Evolutionary conservation across 108 stramenopile species (phyloP).

Genomic region (Fragilaria radians): DNA sequence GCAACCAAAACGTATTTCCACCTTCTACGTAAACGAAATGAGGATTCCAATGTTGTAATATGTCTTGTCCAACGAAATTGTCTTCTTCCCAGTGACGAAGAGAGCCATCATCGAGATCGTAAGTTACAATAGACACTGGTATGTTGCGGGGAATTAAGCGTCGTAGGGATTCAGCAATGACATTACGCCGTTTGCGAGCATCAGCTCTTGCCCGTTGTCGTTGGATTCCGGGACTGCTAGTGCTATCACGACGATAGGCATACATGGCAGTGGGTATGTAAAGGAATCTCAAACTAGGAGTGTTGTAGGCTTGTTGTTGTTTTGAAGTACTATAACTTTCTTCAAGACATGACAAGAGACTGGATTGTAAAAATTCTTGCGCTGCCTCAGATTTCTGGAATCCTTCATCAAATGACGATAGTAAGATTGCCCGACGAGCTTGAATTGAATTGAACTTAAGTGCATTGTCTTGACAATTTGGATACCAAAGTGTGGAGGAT

Average conservation of each 20-base stretch:
- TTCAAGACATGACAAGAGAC: constrained; percentile 36
- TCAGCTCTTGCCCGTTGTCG: constrained; percentile 78
- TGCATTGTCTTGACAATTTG: too few species aligned
- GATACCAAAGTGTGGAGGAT: too few species aligned
- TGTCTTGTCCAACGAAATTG: constrained; percentile 36
- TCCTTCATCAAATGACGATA: constrained; percentile 78
- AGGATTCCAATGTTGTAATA: constrained; percentile 57
- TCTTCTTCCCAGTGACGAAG: constrained; percentile 53
- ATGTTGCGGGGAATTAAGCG: not conserved
- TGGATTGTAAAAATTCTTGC: constrained; percentile 47
- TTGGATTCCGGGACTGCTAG: constrained; percentile 77
- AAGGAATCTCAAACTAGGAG: constrained; percentile 27
- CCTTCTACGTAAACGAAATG: constrained; percentile 84
- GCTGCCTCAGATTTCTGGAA: constrained; percentile 33
- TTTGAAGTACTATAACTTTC: not conserved
- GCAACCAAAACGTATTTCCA: constrained; percentile 89
- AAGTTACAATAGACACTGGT: constrained; percentile 23
- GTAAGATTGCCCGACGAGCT: constrained; percentile 24
- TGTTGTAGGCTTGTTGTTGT: constrained; percentile 6
- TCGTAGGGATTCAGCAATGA: constrained; percentile 35
- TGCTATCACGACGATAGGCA: constrained; percentile 52
- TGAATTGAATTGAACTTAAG: too few species aligned
- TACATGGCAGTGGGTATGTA: constrained; percentile 91
- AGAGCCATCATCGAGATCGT: constrained; percentile 74
- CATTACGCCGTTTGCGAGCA: constrained; percentile 60